Percentiles rank a stretch among this genome's conserved stretches.
These are phyloP conservation scores for Blastobotrys buckinghamii DNA, from an alignment of 1,139 yeast genomes.

Conservation along the genomic window DNA sequence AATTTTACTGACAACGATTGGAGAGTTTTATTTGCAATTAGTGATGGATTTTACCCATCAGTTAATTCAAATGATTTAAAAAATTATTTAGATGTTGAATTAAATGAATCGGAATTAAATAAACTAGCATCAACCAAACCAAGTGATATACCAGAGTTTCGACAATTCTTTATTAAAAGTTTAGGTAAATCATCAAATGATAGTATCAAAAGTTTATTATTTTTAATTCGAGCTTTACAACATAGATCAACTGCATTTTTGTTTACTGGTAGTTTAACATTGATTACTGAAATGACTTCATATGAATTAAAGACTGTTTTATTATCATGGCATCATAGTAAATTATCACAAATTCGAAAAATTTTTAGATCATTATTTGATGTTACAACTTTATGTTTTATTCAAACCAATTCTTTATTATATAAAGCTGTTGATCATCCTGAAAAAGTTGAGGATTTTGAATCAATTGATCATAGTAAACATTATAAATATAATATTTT, in stretches of 20 bases:
- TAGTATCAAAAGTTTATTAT: slow-evolving; percentile 14
- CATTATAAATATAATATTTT: slow-evolving; percentile 13
- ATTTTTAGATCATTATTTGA: slow-evolving; percentile 19
- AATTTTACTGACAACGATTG: slow-evolving; percentile 17
- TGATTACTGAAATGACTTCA: slow-evolving; percentile 25
- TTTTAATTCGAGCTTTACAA: slow-evolving; percentile 21
- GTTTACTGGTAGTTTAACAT: slow-evolving; percentile 22
- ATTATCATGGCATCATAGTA: slow-evolving; percentile 20
- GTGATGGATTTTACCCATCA: slow-evolving; percentile 23
- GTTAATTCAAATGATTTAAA: slow-evolving; percentile 15
- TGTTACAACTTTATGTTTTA: slow-evolving; percentile 11
- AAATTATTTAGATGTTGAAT: slow-evolving; percentile 10
- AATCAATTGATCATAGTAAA: slow-evolving; percentile 8
- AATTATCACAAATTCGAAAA: slow-evolving; percentile 18
- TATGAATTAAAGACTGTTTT: slow-evolving; percentile 20
- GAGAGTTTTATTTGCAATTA: slow-evolving; percentile 20
- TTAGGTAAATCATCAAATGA: slow-evolving; percentile 13
- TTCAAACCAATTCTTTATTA: slow-evolving; percentile 16
- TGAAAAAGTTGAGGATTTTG: slow-evolving; percentile 18
- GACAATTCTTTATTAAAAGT: slow-evolving; percentile 9
- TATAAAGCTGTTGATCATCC: slow-evolving; percentile 24
- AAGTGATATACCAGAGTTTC: slow-evolving; percentile 26
- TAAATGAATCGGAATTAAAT: slow-evolving; percentile 13
- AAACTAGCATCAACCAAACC: slow-evolving; percentile 19
- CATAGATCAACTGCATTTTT: slow-evolving; percentile 22